Evolutionary conservation across 257 asterid genomes (phyloP).

Genomic region (Solanum chaucha): DNA sequence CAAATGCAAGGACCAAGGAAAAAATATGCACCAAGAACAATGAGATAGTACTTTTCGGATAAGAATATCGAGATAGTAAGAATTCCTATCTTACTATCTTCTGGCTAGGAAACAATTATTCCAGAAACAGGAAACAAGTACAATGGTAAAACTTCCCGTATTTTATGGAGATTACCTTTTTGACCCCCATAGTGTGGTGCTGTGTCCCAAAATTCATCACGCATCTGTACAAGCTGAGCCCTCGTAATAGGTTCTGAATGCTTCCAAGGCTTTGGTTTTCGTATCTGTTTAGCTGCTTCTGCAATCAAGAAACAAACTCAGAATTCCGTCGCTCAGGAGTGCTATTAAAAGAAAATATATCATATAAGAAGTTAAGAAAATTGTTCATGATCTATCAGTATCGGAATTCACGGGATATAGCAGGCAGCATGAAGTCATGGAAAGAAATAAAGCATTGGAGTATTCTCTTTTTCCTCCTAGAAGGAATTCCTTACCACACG

Average conservation of each 20-base stretch:
- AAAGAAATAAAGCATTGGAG: neutral
- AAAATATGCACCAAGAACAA: neutral
- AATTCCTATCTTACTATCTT: neutral
- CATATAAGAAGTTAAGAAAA: neutral
- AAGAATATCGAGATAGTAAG: neutral
- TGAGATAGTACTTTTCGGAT: neutral
- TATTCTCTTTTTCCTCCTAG: neutral
- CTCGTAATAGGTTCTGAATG: slow-evolving; percentile 50
- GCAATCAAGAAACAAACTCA: slow-evolving; percentile 6
- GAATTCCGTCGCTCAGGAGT: neutral
- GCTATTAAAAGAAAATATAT: neutral
- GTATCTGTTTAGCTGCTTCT: slow-evolving; percentile 48
- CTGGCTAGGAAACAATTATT: neutral
- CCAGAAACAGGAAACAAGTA: neutral
- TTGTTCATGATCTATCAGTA: neutral
- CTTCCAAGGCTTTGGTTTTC: slow-evolving; percentile 73
- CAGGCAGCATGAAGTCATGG: neutral
- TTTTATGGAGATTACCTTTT: slow-evolving; percentile 30
- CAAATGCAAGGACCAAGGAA: neutral
- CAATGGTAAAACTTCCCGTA: neutral
- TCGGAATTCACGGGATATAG: neutral
- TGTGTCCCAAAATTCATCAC: slow-evolving; percentile 80
- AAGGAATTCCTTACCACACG: neutral
- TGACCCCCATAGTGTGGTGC: slow-evolving; percentile 77
- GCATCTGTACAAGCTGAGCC: slow-evolving; percentile 44